A percentile compares a stretch with the other conserved stretches of the same genome.
Conservation (phyloP, 164 flowering plant genomes). For the Magnolia kwangsiensis region DNA sequence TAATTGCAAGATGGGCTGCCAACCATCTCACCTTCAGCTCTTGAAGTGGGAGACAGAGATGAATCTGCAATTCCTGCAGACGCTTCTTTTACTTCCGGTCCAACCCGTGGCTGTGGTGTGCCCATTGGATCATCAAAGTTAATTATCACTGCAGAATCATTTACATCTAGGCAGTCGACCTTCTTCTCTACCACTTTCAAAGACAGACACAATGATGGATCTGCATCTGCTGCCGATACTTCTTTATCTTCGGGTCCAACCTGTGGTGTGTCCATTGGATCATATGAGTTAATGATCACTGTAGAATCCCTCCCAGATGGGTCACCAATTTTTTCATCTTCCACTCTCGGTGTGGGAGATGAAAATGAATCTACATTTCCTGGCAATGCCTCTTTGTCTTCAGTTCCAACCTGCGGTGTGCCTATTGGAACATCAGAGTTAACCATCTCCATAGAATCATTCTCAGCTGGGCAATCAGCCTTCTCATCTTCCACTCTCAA, state of each 20-base stretch:
- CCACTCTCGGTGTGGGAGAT: neutral
- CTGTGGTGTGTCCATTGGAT: neutral
- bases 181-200: neutral
- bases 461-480: neutral
- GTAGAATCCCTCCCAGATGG: neutral
- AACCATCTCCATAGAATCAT: neutral
- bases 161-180: neutral
- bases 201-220: neutral
- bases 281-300: neutral
- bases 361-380: neutral
- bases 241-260: neutral
- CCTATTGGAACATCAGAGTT: neutral
- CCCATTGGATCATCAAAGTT: neutral
- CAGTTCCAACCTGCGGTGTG: neutral
- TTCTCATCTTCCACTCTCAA: neutral
- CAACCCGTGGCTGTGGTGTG: neutral
- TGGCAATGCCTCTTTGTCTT: neutral
- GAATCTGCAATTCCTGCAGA: neutral
- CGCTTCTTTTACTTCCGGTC: neutral
- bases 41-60: neutral
- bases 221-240: neutral
- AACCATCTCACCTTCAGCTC: neutral
- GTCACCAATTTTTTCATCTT: neutral
- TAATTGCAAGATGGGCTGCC: neutral
- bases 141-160: neutral